A percentile compares a stretch with the other conserved stretches of the same genome.
Evolutionary conservation across 2,329 filamentous ascomycete genomes (phyloP).

Genomic region (Ophiostoma perfectum): DNA sequence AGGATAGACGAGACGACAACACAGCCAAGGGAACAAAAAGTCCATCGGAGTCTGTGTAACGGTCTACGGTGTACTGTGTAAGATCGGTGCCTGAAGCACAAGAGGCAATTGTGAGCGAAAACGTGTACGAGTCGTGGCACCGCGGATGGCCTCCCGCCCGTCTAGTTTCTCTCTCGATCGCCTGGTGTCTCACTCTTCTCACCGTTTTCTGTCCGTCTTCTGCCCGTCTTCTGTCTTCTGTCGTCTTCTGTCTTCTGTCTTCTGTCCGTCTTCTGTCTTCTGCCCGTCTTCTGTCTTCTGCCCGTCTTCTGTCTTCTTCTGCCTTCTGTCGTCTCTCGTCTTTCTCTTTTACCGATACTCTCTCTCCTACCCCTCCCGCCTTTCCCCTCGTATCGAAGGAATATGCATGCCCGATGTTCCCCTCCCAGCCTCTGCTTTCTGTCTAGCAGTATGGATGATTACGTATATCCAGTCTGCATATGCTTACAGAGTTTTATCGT

Average conservation of each 20-base stretch:
- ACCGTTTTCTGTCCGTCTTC: too few relatives aligned
- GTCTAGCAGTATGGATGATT: neutral
- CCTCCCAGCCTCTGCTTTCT: too few relatives aligned
- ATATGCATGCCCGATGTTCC: too few relatives aligned
- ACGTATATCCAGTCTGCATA: neutral
- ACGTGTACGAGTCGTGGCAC: neutral
- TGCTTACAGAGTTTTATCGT: neutral
- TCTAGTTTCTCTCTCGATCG: too few relatives aligned
- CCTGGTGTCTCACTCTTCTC: too few relatives aligned
- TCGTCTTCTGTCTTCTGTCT: too few relatives aligned
- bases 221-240: too few relatives aligned
- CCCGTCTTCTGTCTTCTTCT: too few relatives aligned
- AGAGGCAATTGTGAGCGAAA: neutral
- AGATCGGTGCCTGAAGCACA: neutral
- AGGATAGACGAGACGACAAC: neutral
- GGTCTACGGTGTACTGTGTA: neutral
- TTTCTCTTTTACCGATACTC: neutral
- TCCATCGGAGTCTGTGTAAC: neutral
- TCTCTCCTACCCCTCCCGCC: neutral
- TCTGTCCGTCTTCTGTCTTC: too few relatives aligned
- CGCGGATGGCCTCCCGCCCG: too few relatives aligned
- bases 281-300: too few relatives aligned
- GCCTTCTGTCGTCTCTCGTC: neutral
- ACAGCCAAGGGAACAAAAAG: too few relatives aligned
- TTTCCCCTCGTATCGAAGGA: neutral